Evolutionary conservation across 2,329 filamentous ascomycete genomes (phyloP), one percentile per base, ranked within the genome.

Genomic region (Bretziella fagacearum): DNA sequence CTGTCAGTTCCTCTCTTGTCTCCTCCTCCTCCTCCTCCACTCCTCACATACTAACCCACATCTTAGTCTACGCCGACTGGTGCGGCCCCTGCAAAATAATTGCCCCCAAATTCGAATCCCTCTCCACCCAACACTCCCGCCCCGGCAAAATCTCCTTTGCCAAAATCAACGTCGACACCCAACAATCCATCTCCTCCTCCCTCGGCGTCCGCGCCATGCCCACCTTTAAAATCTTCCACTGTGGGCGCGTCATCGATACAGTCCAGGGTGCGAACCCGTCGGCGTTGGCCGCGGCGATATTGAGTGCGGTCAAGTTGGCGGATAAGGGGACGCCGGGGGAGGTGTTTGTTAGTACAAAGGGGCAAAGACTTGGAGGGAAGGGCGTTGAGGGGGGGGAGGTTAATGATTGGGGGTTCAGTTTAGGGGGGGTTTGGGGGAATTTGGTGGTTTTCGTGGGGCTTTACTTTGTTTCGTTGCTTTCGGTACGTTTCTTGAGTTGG

Each of bases 71-170:
- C 59, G 89, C 89, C 62, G 83, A 93, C 65, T 94, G 85, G 84
- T 96, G 86, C 62, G 82, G 81, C 48, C 86, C 89, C 58, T 95
- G 87, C 74, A 93, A 93, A 66, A 75, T 81, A 60, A 93, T 96
- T 54, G 84, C 84, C 43, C 89, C 89, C 17, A 75, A 83, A 49
- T 96, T 93, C 63, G 84, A 94, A 59, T 77, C 80, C 56, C 78
- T 96, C 50, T 76, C 86, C 41, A 70, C 72, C 50, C 81, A 89
- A 60, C 76, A 91, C 58, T 79, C 85, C 42, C 79, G 85, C 54
- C 79, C 85, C 13, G 80, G 81, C 58, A 79, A 78, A 59, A 81
- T 96, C 57, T 82, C 84, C 40, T 98, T 96, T 61, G 79, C 77
- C 58, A 96, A 94, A 65, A 77, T 96, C 67, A 81, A 96, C 67